Evolutionary conservation across 2,329 filamentous ascomycete genomes (phyloP).

Genomic region (Aspergillus novofumigatus): DNA sequence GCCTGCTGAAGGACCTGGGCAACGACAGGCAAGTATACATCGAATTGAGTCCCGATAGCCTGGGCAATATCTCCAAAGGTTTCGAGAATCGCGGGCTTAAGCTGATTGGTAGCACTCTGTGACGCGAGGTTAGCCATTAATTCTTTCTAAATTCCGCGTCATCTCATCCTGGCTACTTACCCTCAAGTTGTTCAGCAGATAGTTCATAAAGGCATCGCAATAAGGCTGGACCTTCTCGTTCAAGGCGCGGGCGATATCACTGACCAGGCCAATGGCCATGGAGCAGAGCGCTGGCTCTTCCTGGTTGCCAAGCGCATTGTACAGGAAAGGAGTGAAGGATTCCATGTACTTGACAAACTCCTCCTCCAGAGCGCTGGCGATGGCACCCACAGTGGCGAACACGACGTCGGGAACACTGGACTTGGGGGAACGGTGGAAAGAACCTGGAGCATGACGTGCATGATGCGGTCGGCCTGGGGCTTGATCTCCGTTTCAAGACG

Average conservation of each 20-base stretch:
- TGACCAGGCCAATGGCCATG: conserved; percentile 95
- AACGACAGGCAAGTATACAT: conserved; percentile 88
- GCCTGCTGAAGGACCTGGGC: conserved; percentile 93
- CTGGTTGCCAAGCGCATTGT: conserved; percentile 90
- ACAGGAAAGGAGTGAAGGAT: conserved; percentile 84
- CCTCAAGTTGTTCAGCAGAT: conserved; percentile 84
- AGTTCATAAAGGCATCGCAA: conserved; percentile 98
- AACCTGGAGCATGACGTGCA: conserved; percentile 80
- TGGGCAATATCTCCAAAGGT: conserved; percentile 97
- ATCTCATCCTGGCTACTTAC: conserved; percentile 40
- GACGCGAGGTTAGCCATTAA: conserved; percentile 29
- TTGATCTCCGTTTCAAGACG: conserved; percentile 87
- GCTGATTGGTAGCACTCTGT: conserved; percentile 82
- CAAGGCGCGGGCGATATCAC: conserved; percentile 89
- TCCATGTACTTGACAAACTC: conserved; percentile 98
- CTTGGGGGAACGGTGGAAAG: conserved; percentile 74
- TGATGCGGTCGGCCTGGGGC: conserved; percentile 88
- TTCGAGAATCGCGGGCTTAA: conserved; percentile 96
- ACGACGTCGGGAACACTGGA: conserved; percentile 92
- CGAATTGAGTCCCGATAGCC: conserved; percentile 86
- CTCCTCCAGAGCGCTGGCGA: conserved; percentile 85
- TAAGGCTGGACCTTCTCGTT: conserved; percentile 88
- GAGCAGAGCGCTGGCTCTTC: conserved; percentile 92
- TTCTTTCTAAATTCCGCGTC: conserved; percentile 8
- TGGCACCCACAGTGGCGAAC: conserved; percentile 86